These are phyloP conservation scores for Baudoinia panamericana DNA, from an alignment of 495 filamentous ascomycete species.

Conservation along the genomic window DNA sequence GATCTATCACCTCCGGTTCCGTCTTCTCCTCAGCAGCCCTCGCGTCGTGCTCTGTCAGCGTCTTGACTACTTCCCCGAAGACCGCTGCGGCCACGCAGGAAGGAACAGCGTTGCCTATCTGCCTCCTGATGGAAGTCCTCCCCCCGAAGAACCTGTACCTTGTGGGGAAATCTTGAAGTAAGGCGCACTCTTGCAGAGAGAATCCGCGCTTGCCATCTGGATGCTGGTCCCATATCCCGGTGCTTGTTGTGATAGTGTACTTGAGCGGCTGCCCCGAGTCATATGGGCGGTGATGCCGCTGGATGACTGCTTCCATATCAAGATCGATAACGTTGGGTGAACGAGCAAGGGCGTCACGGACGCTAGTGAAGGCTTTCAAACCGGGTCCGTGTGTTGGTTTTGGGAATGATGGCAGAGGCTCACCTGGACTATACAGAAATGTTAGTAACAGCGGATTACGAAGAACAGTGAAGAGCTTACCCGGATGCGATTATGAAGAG, in stretches of 20 bases:
- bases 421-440: conserved; percentile 47
- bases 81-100: conserved; percentile 48
- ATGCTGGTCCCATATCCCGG: conserved; percentile 55
- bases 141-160: conserved; percentile 43
- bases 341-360: conserved; percentile 19
- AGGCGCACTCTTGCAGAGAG: conserved; percentile 60
- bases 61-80: conserved; percentile 26
- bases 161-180: conserved; percentile 60
- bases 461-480: conserved; percentile 33
- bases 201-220: conserved; percentile 53
- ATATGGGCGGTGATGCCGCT: not conserved
- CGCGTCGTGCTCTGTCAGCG: conserved; percentile 20
- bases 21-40: conserved; percentile 4
- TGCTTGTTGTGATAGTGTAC: conserved; percentile 54
- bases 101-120: conserved; percentile 84
- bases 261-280: conserved; percentile 26
- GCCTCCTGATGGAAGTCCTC: conserved; percentile 39
- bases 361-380: conserved; percentile 30
- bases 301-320: too few species aligned
- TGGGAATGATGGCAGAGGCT: conserved; percentile 58
- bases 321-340: too few species aligned
- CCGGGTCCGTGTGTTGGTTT: conserved; percentile 46
- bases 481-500: conserved; percentile 69
- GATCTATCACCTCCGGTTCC: not conserved
- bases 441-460: conserved; percentile 18